Percentiles rank a stretch among this genome's conserved stretches.
phyloP scores from a whole-genome alignment of 2,329 filamentous ascomycete species.

The Cordyceps militaris region DNA sequence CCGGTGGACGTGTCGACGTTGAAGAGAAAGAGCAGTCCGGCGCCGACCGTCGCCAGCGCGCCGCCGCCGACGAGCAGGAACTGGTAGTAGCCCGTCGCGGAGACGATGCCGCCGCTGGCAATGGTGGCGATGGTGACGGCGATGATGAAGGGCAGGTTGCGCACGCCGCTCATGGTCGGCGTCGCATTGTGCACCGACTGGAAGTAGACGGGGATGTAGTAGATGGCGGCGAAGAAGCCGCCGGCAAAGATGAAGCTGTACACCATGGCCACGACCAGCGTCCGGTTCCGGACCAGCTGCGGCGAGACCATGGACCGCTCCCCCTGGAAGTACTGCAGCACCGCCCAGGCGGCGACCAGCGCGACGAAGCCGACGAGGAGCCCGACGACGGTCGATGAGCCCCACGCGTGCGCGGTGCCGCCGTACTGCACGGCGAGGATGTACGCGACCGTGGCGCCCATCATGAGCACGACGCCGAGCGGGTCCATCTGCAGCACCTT shows the following conservation, averaged over 20 bases:
- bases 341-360: slow-evolving; percentile 25
- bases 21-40: slow-evolving; percentile 37
- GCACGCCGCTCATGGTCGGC: slow-evolving; percentile 30
- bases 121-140: slow-evolving; percentile 36
- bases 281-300: slow-evolving; percentile 27
- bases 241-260: slow-evolving; percentile 33
- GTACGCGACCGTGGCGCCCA: slow-evolving; percentile 32
- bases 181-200: slow-evolving; percentile 28
- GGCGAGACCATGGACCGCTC: slow-evolving; percentile 33
- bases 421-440: slow-evolving; percentile 38
- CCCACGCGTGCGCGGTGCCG: slow-evolving; percentile 33
- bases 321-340: slow-evolving; percentile 31
- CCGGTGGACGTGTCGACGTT: slow-evolving; percentile 30
- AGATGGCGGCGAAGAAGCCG: slow-evolving; percentile 31
- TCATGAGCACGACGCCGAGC: slow-evolving; percentile 32
- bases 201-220: slow-evolving; percentile 35
- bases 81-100: slow-evolving; percentile 34
- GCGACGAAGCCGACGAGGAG: slow-evolving; percentile 27
- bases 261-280: slow-evolving; percentile 24
- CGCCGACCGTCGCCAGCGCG: slow-evolving; percentile 35
- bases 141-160: slow-evolving; percentile 34
- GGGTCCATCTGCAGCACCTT: slow-evolving; percentile 38
- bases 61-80: slow-evolving; percentile 39
- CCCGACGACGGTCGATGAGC: slow-evolving; percentile 27
- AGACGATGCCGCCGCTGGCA: slow-evolving; percentile 31